Evolutionary conservation across 768 basidiomycete species (phyloP).

Genomic region (Lactarius tabidus): DNA sequence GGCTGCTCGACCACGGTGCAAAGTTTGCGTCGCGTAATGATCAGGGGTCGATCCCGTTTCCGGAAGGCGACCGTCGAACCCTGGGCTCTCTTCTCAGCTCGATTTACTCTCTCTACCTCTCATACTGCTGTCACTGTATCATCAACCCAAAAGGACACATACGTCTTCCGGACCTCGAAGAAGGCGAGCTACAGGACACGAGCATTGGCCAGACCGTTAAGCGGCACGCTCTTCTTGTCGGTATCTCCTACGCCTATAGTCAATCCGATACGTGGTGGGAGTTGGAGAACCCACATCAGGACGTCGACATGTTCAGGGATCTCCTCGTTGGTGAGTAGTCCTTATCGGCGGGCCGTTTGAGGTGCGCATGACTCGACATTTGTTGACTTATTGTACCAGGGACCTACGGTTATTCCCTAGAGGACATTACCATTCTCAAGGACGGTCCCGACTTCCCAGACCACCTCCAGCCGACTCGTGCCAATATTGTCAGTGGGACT

Average conservation of each 20-base stretch:
- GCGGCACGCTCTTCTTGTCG: slow-evolving; percentile 26
- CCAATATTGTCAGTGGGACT: slow-evolving; percentile 19
- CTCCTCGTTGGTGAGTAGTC: slow-evolving; percentile 15
- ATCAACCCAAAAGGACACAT: no score
- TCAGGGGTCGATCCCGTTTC: neutral
- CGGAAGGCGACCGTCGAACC: neutral
- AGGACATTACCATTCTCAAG: slow-evolving; percentile 23
- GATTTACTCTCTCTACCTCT: neutral
- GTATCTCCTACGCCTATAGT: slow-evolving; percentile 16
- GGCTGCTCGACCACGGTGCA: neutral
- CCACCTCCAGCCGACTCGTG: slow-evolving; percentile 17
- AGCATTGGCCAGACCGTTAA: neutral
- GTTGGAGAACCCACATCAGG: slow-evolving; percentile 19
- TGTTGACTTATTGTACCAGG: slow-evolving; percentile 2
- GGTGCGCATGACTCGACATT: neutral
- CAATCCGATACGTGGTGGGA: neutral
- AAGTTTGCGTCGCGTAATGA: rapidly evolving
- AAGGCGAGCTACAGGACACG: neutral
- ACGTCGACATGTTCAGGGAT: slow-evolving; percentile 16
- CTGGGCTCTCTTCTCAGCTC: neutral
- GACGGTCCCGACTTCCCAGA: slow-evolving; percentile 8
- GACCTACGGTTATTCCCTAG: slow-evolving; percentile 15
- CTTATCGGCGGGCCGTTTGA: neutral
- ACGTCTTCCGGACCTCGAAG: neutral
- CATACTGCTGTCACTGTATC: no score